Evolutionary conservation across 164 flowering plant genomes (phyloP).

Genomic region (Annona cherimola): DNA sequence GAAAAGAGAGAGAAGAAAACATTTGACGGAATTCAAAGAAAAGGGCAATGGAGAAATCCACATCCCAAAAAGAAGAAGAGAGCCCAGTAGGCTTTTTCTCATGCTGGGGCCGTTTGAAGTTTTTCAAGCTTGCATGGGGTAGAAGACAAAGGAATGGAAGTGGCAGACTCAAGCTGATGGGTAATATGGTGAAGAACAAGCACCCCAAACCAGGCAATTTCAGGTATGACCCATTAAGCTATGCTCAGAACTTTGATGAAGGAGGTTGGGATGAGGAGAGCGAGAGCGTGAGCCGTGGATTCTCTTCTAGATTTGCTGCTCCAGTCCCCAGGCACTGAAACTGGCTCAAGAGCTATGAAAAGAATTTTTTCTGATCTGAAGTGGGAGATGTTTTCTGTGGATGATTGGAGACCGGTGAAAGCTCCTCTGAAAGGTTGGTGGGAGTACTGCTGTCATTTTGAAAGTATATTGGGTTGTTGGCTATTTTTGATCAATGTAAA

Average conservation of each 20-base stretch:
- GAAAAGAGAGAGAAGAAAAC: not conserved
- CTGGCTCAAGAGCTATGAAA: not conserved
- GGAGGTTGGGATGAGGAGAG: conserved; percentile 26
- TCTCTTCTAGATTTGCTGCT: conserved; percentile 37
- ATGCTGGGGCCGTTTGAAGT: conserved; percentile 40
- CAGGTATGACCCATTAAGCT: conserved; percentile 48
- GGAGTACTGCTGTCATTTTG: not conserved
- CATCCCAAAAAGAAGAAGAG: not conserved
- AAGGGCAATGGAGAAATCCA: conserved; percentile 12
- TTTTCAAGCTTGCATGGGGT: conserved; percentile 28
- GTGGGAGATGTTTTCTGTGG: not conserved
- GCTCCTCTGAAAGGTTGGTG: not conserved
- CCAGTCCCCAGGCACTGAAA: conserved; percentile 6
- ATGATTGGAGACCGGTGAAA: not conserved
- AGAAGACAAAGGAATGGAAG: conserved; percentile 5
- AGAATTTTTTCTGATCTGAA: not conserved
- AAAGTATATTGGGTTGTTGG: not conserved
- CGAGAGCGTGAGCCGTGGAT: conserved; percentile 20
- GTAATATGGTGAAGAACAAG: conserved; percentile 9
- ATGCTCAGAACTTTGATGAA: conserved; percentile 51
- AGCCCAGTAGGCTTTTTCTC: conserved; percentile 17
- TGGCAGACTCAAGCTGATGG: not conserved
- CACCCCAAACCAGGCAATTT: conserved; percentile 18
- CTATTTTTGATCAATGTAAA: not conserved
- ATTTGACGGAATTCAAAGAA: not conserved